These are phyloP conservation scores for Rosa lucieae DNA, from an alignment of 306 rosid species.

Conservation along the genomic window DNA sequence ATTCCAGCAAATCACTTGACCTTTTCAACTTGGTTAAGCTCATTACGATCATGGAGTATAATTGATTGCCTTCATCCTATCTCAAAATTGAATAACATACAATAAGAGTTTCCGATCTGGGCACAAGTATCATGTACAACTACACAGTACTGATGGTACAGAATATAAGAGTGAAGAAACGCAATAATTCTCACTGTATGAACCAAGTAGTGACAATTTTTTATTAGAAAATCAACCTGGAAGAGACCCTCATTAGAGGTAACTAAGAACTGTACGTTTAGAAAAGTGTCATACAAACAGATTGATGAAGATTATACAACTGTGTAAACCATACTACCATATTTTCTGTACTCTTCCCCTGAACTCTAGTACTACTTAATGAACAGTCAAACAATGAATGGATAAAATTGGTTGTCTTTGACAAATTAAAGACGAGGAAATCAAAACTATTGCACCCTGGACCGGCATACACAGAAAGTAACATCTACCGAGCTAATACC, in stretches of 20 bases:
- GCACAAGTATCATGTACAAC: too few relatives aligned
- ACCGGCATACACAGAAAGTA: conserved; percentile 18
- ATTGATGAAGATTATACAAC: conserved; percentile 21
- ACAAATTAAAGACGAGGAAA: conserved; percentile 25
- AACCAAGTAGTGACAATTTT: background rate
- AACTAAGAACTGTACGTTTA: conserved; percentile 15
- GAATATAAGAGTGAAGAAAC: background rate
- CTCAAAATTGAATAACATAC: too few relatives aligned
- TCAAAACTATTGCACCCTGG: conserved; percentile 30
- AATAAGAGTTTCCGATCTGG: too few relatives aligned
- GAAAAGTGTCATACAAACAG: background rate
- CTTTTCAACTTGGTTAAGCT: too few relatives aligned
- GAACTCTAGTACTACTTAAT: conserved; percentile 30
- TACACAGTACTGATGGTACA: too few relatives aligned
- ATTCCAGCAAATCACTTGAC: too few relatives aligned
- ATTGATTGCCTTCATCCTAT: too few relatives aligned
- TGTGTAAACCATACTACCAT: conserved; percentile 24
- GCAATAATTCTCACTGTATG: background rate
- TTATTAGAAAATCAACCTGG: background rate
- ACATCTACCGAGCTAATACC: conserved; percentile 22
- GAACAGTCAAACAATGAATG: conserved; percentile 79
- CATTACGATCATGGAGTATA: too few relatives aligned
- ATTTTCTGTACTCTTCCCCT: conserved; percentile 31
- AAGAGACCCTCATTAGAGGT: conserved; percentile 21
- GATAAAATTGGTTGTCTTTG: conserved; percentile 45